Evolutionary conservation across 306 rosid genomes (phyloP), one percentile per base, ranked within the genome.

Genomic region (Phaseolus lunatus): DNA sequence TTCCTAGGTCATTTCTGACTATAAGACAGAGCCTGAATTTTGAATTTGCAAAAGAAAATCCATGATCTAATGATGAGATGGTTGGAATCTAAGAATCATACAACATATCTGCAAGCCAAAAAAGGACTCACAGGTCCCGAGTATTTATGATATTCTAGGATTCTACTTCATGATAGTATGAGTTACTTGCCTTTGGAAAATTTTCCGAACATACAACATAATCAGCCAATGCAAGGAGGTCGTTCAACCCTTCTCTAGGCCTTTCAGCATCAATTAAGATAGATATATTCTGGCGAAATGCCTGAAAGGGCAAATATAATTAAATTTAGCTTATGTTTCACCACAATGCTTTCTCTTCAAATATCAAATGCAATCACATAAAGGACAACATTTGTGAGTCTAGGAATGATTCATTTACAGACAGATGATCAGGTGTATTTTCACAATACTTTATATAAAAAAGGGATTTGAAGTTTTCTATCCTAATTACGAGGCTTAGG

Each of bases 241-340:
- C 96, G 73, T 96, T 82, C 81, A 92, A 84, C 52, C 98, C 98
- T 86, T 91, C 94, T 84, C 98, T 91, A 71, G 81, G 77, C 77
- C 83, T 88, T 90, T 96, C 99, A 61, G 94, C 90, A 20, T 96
- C 99, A 76, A 96, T 67, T 70, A 96, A 73, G 83, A 96, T 87
- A 61, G 96, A 84, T 80, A 96, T 91, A 62, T 86, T 85, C 68
- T 62, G 87, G 62, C 48, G 63, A 87, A 78, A 75, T 31, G 99
- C 98, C 99, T 96, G 93, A 49, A 65, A 5, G 77, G 18, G 5
- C 57, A 72, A 85, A 67, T 54, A 56, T 53, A 57, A 67, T 66
- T 73, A 33, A 16, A 47, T 71, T 39, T 73, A 22, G 33, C 81
- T 67, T 73, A 33, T 35, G 49, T 37, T 64, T 33, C 71, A 31